These are phyloP conservation scores for Xylaria palmicola DNA, from an alignment of 495 filamentous ascomycete species.

Conservation along the genomic window DNA sequence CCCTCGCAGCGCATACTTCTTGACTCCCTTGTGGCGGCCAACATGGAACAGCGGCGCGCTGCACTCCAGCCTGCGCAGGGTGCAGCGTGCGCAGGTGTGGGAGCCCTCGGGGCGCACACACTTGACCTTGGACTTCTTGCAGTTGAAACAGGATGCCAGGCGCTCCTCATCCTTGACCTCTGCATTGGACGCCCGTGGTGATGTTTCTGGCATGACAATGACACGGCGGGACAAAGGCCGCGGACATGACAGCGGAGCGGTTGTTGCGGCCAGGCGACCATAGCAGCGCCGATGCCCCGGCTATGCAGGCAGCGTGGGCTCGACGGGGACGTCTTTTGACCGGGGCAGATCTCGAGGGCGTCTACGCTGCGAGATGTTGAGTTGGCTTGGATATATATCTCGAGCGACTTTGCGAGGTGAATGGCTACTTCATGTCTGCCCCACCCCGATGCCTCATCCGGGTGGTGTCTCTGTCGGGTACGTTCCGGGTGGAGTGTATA, in stretches of 20 bases:
- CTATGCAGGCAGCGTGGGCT: background rate
- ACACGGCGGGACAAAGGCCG: background rate
- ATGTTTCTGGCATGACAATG: conserved; percentile 27
- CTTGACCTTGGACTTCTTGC: conserved; percentile 66
- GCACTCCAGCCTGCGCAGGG: conserved; percentile 56
- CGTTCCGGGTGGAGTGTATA: no score
- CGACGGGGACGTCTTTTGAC: no score
- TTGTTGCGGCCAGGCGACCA: background rate
- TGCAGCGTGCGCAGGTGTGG: conserved; percentile 62
- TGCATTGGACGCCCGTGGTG: conserved; percentile 26
- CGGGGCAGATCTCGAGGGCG: background rate
- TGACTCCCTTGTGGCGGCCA: conserved; percentile 70
- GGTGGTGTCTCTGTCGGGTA: no score
- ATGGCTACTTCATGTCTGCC: background rate
- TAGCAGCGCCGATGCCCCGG: background rate
- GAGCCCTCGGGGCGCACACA: conserved; percentile 52
- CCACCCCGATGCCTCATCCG: background rate
- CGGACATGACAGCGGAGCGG: conserved; percentile 6
- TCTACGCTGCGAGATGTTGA: background rate
- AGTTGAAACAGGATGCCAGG: conserved; percentile 64
- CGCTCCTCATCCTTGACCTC: conserved; percentile 33
- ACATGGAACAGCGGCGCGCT: conserved; percentile 67
- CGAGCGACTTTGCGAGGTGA: background rate
- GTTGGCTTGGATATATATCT: background rate
- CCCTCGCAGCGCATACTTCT: conserved; percentile 58